Evolutionary conservation across 768 basidiomycete genomes (phyloP).

Genomic region (Epithele typhae): DNA sequence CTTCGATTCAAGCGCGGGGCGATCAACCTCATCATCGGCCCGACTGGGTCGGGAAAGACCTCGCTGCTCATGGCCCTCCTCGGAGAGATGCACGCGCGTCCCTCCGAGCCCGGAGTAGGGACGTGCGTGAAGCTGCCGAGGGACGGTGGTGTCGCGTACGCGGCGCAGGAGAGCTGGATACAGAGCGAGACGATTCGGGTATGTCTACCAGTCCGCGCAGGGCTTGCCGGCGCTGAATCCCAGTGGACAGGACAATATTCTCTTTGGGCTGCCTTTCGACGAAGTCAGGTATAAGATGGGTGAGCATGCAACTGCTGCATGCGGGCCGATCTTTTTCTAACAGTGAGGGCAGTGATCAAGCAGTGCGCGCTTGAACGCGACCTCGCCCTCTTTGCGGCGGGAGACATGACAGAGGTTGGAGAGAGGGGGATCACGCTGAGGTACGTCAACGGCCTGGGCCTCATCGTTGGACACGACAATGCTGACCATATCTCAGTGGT

Average conservation of each 20-base stretch:
- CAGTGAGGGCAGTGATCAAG: conserved; percentile 32
- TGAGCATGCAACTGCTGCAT: conserved; percentile 6
- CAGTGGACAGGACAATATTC: conserved; percentile 36
- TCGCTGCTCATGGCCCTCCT: conserved; percentile 29
- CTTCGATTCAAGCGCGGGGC: conserved; percentile 23
- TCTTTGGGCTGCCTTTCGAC: conserved; percentile 44
- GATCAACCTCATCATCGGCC: conserved; percentile 30
- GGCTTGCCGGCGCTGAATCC: too few species aligned
- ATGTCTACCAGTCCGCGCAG: neutral
- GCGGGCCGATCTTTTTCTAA: too few species aligned
- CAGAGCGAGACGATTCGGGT: conserved; percentile 40
- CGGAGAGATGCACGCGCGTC: conserved; percentile 30
- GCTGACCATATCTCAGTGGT: too few species aligned
- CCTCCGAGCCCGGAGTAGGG: conserved; percentile 25
- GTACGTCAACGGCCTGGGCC: too few species aligned
- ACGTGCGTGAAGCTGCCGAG: conserved; percentile 41
- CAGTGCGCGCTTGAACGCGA: conserved; percentile 42
- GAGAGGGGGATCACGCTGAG: conserved; percentile 52
- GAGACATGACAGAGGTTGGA: conserved; percentile 51
- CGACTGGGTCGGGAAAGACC: conserved; percentile 30
- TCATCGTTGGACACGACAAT: too few species aligned
- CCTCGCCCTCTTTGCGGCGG: conserved; percentile 42
- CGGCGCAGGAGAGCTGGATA: conserved; percentile 49
- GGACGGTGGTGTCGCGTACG: conserved; percentile 41
- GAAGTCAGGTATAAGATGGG: conserved; percentile 39